These are phyloP conservation scores for Wickerhamiella sorbophila DNA, from an alignment of 805 yeast genomes.

Conservation along the genomic window DNA sequence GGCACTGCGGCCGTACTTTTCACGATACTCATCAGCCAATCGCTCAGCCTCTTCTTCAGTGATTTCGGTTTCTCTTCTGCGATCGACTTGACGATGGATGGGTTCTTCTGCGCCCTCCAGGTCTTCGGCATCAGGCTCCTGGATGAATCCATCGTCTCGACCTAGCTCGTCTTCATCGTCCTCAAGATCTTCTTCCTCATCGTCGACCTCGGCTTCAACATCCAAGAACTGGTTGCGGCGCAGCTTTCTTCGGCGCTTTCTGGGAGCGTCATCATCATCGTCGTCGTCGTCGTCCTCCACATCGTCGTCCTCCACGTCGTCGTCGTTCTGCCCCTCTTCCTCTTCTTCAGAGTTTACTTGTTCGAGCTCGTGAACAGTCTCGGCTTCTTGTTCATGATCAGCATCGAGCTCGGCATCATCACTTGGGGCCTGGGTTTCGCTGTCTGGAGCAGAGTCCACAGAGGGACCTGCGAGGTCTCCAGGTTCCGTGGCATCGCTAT, in stretches of 20 bases:
- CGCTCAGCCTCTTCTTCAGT: slow-evolving; percentile 93
- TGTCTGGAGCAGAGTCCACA: not conserved
- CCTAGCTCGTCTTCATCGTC: slow-evolving; percentile 91
- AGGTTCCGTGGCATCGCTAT: not conserved
- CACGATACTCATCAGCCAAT: slow-evolving; percentile 81
- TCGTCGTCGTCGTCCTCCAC: slow-evolving; percentile 46
- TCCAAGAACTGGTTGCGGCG: slow-evolving; percentile 78
- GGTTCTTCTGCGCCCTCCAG: slow-evolving; percentile 45
- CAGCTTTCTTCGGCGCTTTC: slow-evolving; percentile 28
- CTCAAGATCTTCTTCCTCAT: slow-evolving; percentile 85
- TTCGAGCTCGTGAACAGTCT: not conserved
- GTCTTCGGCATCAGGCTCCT: slow-evolving; percentile 44
- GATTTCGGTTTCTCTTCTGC: slow-evolving; percentile 40
- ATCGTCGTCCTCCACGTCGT: slow-evolving; percentile 25
- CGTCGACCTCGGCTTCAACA: slow-evolving; percentile 98
- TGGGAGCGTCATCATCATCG: slow-evolving; percentile 21
- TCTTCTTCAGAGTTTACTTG: slow-evolving; percentile 12
- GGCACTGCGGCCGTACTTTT: slow-evolving; percentile 78
- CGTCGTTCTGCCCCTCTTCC: slow-evolving; percentile 19
- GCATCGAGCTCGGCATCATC: not conserved
- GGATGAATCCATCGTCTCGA: slow-evolving; percentile 47
- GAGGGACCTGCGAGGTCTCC: not conserved
- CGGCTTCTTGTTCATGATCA: not conserved
- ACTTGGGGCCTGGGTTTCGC: not conserved
- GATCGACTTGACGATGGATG: slow-evolving; percentile 77